Conservation (phyloP, 2,329 filamentous ascomycete species). For the Calonectria hawksworthii region DNA sequence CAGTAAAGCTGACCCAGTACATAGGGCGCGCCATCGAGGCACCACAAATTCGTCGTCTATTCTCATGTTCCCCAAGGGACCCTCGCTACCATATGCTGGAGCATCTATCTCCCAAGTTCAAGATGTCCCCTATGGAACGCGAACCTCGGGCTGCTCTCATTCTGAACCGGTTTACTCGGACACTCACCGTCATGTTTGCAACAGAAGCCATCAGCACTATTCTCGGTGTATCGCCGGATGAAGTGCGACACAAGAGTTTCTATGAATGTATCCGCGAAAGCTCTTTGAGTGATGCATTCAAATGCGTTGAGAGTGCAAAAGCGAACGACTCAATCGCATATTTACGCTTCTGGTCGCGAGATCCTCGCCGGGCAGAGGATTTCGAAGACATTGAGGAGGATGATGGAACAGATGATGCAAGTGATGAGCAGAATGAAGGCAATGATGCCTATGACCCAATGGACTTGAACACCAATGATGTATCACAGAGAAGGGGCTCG, state of each 20-base stretch:
- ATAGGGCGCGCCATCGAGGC: constrained; percentile 83
- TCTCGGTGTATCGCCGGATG: constrained; percentile 77
- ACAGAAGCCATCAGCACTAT: constrained; percentile 83
- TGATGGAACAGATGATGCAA: constrained; percentile 55
- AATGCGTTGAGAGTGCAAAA: constrained; percentile 87
- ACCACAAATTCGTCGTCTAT: constrained; percentile 82
- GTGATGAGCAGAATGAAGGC: constrained; percentile 9
- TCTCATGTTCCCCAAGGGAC: constrained; percentile 85
- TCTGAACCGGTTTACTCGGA: constrained; percentile 87
- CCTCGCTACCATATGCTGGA: constrained; percentile 92
- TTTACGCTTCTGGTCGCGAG: constrained; percentile 86
- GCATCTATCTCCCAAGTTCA: constrained; percentile 86
- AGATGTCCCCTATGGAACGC: constrained; percentile 72
- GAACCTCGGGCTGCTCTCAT: constrained; percentile 89
- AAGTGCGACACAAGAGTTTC: constrained; percentile 83
- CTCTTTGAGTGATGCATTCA: constrained; percentile 81
- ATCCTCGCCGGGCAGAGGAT: constrained; percentile 74
- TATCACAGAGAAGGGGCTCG: neutral
- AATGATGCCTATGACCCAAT: constrained; percentile 19
- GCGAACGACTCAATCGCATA: constrained; percentile 94
- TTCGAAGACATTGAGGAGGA: constrained; percentile 59
- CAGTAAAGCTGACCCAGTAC: constrained; percentile 21
- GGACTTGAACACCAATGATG: neutral
- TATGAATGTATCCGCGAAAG: constrained; percentile 88
- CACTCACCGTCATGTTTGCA: constrained; percentile 87